A percentile compares a stretch with the other conserved stretches of the same genome.
Evolutionary conservation across 345 rosid species (phyloP).

Genomic region (Populus euphratica): DNA sequence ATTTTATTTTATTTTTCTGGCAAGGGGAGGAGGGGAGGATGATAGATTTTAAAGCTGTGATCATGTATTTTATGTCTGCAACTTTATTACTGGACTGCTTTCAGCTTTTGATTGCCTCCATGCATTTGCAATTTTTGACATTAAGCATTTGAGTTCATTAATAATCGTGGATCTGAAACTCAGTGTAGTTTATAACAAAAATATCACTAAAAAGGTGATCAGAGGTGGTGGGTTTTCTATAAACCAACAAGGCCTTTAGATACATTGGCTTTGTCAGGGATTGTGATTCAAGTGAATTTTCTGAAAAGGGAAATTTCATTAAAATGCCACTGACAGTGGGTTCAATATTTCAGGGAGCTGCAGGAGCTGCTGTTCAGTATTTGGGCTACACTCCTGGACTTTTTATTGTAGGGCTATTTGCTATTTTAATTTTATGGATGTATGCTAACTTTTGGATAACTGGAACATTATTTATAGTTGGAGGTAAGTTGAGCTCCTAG

Average conservation of each 20-base stretch:
- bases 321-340: neutral
- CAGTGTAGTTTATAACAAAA: neutral
- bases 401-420: slow-evolving; percentile 80
- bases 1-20: neutral
- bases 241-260: neutral
- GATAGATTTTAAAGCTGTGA: neutral
- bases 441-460: slow-evolving; percentile 98
- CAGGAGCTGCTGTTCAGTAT: slow-evolving; percentile 73
- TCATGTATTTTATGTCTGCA: neutral
- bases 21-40: neutral
- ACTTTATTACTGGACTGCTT: neutral
- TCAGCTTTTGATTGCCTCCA: neutral
- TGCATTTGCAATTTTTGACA: neutral
- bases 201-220: neutral
- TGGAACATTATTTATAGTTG: slow-evolving; percentile 82
- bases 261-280: neutral
- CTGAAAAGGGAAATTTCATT: neutral
- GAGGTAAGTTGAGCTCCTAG: slow-evolving; percentile 55
- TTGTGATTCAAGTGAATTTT: neutral
- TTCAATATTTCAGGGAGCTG: slow-evolving; percentile 69
- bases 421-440: slow-evolving; percentile 91
- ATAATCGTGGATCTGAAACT: neutral
- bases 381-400: slow-evolving; percentile 96
- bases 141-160: neutral
- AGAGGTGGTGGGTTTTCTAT: neutral